phyloP scores from a whole-genome alignment of 2,329 filamentous ascomycete species.

The Aspergillus thermomutatus region DNA sequence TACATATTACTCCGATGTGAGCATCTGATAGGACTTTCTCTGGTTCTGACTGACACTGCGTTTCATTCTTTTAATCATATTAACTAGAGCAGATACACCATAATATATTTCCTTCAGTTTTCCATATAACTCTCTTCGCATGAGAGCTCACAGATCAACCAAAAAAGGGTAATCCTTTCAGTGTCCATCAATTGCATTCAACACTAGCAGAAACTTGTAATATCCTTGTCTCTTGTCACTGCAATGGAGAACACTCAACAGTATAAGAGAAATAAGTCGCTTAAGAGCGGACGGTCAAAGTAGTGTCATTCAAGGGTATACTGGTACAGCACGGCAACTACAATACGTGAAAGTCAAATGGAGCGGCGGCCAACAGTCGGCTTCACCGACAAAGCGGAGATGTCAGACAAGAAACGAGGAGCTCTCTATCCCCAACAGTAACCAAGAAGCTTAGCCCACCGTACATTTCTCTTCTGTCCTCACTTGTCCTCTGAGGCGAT shows the following conservation, averaged over 20 bases:
- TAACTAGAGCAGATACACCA: neutral
- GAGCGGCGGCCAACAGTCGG: neutral
- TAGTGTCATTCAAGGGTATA: slow-evolving; percentile 29
- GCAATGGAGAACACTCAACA: neutral
- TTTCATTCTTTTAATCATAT: neutral
- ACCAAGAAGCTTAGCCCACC: neutral
- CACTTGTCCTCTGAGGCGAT: neutral
- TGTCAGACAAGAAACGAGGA: neutral
- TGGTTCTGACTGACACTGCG: neutral
- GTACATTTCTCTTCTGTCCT: neutral
- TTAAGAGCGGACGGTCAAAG: slow-evolving; percentile 1
- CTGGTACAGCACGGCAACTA: slow-evolving; percentile 18
- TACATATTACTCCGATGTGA: too few species aligned
- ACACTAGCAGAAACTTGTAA: neutral
- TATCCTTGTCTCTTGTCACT: neutral
- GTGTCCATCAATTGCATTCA: neutral
- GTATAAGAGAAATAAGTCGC: neutral
- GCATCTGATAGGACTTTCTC: neutral
- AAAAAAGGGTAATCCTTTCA: neutral
- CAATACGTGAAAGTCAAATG: slow-evolving; percentile 16
- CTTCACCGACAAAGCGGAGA: slow-evolving; percentile 1
- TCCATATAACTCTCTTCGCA: neutral
- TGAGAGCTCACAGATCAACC: neutral
- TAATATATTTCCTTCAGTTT: neutral
- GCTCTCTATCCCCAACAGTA: neutral